Conservation (phyloP, 495 filamentous ascomycete species). For the Aspergillus panamensis region DNA sequence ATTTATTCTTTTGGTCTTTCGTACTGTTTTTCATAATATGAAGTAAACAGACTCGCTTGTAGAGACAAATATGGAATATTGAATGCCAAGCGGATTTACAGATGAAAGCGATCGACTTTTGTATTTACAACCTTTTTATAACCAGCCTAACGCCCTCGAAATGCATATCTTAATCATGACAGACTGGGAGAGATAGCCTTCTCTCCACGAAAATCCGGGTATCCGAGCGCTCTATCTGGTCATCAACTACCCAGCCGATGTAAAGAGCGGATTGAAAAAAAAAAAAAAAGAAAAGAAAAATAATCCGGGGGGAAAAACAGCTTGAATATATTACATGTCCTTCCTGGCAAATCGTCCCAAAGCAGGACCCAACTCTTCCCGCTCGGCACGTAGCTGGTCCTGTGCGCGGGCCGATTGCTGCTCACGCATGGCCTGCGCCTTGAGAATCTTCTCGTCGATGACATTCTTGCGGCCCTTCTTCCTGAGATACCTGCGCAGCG, state of each 20-base stretch:
- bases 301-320: slow-evolving; percentile 16
- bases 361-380: slow-evolving; percentile 66
- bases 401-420: slow-evolving; percentile 58
- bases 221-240: slow-evolving; percentile 16
- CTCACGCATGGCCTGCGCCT: slow-evolving; percentile 64
- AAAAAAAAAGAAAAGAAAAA: slow-evolving; percentile 14
- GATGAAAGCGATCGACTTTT: background rate
- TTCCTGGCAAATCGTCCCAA: slow-evolving; percentile 66
- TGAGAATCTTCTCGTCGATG: slow-evolving; percentile 79
- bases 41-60: background rate
- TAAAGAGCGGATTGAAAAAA: background rate
- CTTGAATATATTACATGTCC: slow-evolving; percentile 25
- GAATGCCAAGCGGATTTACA: background rate
- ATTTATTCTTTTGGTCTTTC: background rate
- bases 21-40: background rate
- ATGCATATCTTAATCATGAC: slow-evolving; percentile 14
- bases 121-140: background rate
- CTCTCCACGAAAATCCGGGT: slow-evolving; percentile 16
- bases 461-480: slow-evolving; percentile 90
- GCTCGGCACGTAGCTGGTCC: slow-evolving; percentile 58
- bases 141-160: slow-evolving; percentile 14
- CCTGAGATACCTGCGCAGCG: slow-evolving; percentile 76
- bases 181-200: slow-evolving; percentile 2
- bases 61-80: background rate
- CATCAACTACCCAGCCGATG: background rate